Conservation (phyloP, 768 basidiomycete species). For the Trametes meyenii region DNA sequence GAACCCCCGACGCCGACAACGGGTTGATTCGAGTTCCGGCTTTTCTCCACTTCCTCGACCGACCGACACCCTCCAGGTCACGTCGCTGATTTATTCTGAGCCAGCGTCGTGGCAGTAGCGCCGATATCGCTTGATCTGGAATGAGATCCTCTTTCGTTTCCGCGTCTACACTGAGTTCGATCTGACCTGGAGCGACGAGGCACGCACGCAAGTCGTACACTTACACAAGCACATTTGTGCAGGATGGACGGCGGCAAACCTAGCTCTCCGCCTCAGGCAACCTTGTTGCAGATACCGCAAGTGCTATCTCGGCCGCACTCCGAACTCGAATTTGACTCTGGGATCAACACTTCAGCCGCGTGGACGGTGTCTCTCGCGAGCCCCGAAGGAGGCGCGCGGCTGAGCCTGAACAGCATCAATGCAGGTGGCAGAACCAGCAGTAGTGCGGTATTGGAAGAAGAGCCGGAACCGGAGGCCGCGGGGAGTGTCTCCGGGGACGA, state of each 20-base stretch:
- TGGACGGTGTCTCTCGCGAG: constrained; percentile 59
- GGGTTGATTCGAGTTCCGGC: neutral
- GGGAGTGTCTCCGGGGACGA: constrained; percentile 33
- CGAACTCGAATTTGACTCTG: constrained; percentile 64
- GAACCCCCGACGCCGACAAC: neutral
- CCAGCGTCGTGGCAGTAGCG: neutral
- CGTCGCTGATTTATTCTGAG: too few relatives aligned
- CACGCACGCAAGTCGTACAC: neutral
- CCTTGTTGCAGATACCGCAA: constrained; percentile 9
- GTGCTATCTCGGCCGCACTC: constrained; percentile 25
- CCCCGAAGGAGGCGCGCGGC: constrained; percentile 20
- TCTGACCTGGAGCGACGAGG: neutral
- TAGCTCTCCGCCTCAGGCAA: constrained; percentile 10
- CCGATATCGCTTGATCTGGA: constrained; percentile 1
- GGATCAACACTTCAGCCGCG: constrained; percentile 75
- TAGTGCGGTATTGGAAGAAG: constrained; percentile 35
- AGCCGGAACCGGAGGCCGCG: constrained; percentile 26
- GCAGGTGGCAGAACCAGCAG: constrained; percentile 57
- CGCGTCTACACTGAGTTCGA: neutral
- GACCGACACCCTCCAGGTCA: too few relatives aligned
- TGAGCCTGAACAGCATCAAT: constrained; percentile 37
- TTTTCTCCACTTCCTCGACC: neutral
- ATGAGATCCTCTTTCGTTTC: neutral
- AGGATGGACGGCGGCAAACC: neutral
- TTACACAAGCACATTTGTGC: neutral